phyloP scores from a whole-genome alignment of 805 yeast genomes.

The Schwanniomyces polymorphus region DNA sequence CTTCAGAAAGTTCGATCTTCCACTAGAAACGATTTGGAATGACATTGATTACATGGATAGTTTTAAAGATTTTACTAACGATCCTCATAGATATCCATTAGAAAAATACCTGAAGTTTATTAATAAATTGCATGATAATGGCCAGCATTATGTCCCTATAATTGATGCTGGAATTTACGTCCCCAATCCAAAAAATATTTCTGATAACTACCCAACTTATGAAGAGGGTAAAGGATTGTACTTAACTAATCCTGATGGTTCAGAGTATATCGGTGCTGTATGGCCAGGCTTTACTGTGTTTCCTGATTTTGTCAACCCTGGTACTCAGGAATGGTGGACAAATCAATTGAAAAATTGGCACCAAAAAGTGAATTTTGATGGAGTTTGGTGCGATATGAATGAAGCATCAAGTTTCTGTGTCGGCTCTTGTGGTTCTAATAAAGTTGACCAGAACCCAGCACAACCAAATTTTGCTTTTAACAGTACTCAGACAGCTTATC shows the following conservation, averaged over 20 bases:
- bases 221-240: conserved; percentile 15
- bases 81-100: conserved; percentile 18
- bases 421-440: conserved; percentile 26
- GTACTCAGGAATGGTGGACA: conserved; percentile 20
- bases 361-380: conserved; percentile 16
- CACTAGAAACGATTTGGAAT: conserved; percentile 23
- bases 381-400: conserved; percentile 24
- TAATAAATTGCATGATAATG: conserved; percentile 14
- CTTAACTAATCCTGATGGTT: conserved; percentile 24
- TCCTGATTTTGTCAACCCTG: conserved; percentile 24
- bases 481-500: conserved; percentile 10
- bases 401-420: conserved; percentile 29
- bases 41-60: conserved; percentile 26
- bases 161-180: conserved; percentile 25
- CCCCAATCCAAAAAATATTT: conserved; percentile 20
- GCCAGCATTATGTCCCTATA: conserved; percentile 24
- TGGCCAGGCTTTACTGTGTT: conserved; percentile 31
- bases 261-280: conserved; percentile 26
- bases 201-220: conserved; percentile 16
- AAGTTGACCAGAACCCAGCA: conserved; percentile 15
- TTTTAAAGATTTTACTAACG: conserved; percentile 22
- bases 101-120: conserved; percentile 14
- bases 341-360: conserved; percentile 18
- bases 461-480: conserved; percentile 15
- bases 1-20: conserved; percentile 14